Base-by-base conservation (phyloP, 106 monocot genomes). In the Ottelia alismoides region DNA sequence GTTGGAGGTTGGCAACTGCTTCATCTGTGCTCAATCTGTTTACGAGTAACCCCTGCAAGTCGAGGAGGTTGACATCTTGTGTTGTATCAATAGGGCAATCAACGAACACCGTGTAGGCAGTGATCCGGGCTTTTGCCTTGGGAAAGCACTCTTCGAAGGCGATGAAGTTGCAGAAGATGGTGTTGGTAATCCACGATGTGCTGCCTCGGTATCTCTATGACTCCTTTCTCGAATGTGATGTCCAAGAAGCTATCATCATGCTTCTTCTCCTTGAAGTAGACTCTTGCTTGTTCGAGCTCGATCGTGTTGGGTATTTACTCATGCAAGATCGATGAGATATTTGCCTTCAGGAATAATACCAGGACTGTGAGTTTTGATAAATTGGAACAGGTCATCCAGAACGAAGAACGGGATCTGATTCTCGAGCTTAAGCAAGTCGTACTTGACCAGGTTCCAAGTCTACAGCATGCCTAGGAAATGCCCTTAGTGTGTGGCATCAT, bases 361-460 rank as follows among this genome's bases (percentile, higher is more conserved):
- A 11, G 21, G 23, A 20, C 7, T 21, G 1, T 26, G 1, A 18
- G 28, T 28, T 21, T 16, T 30, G 28, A 56, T 14, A 6, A 56
- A 40, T 40, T n/a, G n/a, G n/a, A n/a, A n/a, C 11, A 56, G 31
- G 0, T 27, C 21, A 16, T 47, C 24, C 9, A 63, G 18, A 2
- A 53, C 35, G 43, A 72, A 72, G 52, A 67, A 72, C 19, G 77
- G 71, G 9, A 77, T 56, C 47, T 76, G 70, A 27, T 76, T 76
- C 27, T 76, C 76, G 17, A 76, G 25, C 55, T 66, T 1, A 18
- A 77, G 56, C 25, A 77, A 48, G 44, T 72, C 77, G 9, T 5
- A 31, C 18, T 20, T 11, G 1, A 77, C 57, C 19, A 11, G 16
- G 23, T 23, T 12, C 19, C 19, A 43, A 3, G n/a, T 52, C 52